Evolutionary conservation across 1,284 basidiomycete genomes (phyloP), one percentile per base, ranked within the genome.

Genomic region (Marasmius sp.): DNA sequence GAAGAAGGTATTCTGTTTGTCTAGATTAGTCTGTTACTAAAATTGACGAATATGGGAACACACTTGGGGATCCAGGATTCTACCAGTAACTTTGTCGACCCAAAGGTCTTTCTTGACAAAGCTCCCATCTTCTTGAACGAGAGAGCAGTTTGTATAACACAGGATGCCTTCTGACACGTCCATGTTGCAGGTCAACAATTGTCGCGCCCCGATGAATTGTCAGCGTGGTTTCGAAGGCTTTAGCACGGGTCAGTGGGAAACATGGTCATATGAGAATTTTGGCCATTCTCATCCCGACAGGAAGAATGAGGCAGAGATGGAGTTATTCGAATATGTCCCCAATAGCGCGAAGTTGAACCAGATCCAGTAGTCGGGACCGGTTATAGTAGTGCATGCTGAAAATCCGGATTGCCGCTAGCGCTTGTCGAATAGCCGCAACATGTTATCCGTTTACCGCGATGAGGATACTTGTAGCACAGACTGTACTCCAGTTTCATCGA

Each of bases 101-200:
- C 91, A 93, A 18, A 93, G 77, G 69, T 93, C 91, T 67, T 84
- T 83, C 71, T 86, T 76, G 34, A 87, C 71, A 34, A 93, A 77
- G 50, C 79, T 84, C 22, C 92, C 93, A 69, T 94, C 90, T 70
- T 93, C 89, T 62, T 82, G 83, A 1, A 89, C 86, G 39, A 94
- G 78, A 61, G 89, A 75, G 68, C 93, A 93, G 74, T 94, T 94
- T 22, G 92, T 94, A 75, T 94, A 94, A 75, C 93, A 92, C 59
- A 94, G 75, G 22, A 94, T 78, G 51, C 83, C 84, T 72, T 92
- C 91, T 9, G 74, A 67, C 75, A 76, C 78, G 54, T 47, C 20
- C 45, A 47, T 47, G n/a, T 47, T 47, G 45, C 16, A 47, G 20
- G 45, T 20, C 16, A 20, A n/a, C 8, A 47, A 8, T 47, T 2